Evolutionary conservation across 169 alveolate species (phyloP), one percentile per base, ranked within the genome.

Genomic region (Nephromyces sp.): DNA sequence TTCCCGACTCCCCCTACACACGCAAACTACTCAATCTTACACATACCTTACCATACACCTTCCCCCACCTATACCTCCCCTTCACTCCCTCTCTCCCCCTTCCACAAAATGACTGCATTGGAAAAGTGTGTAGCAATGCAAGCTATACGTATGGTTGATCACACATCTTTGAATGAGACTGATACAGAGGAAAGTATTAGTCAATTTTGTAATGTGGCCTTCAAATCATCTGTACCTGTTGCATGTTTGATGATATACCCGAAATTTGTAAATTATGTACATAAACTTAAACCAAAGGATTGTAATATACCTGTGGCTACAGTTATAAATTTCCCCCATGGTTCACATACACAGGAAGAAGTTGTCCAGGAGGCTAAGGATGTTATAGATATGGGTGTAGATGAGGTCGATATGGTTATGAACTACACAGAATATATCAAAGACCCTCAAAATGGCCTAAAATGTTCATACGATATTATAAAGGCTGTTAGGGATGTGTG

Each of bases 271-370:
- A 80, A 57, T 68, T 61, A 73, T 51, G 66, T 77, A 4, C 66
- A 77, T 61, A 70, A 74, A 68, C 24, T 22, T 27, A 22, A 24
- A 0, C 66, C 52, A 34, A 2, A 8, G 21, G 72, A n/a, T n/a
- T 43, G 27, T 25, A 73, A 66, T 15, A 72, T 82, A 0, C 52
- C 57, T 27, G 34, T 83, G 28, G 86, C 81, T 2, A 75, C 82
- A 33, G 88, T 83, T 3, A 69, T 83, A 30, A 83, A 83, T 43
- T 83, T 83, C 31, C 88, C 88, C 27, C 53, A 34, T 65, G 88
- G 88, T 21, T 63, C 70, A 24, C 82, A 72, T 57, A 6, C 29
- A 5, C 30, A 69, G 6, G 87, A 83, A 25, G 65, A 75, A 30
- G 77, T 79, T n/a, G 3, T 69, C 0, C 66, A 34, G 6, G 87